These are phyloP conservation scores for Ensete ventricosum DNA, from an alignment of 176 grass and related monocot genomes.

Conservation along the genomic window DNA sequence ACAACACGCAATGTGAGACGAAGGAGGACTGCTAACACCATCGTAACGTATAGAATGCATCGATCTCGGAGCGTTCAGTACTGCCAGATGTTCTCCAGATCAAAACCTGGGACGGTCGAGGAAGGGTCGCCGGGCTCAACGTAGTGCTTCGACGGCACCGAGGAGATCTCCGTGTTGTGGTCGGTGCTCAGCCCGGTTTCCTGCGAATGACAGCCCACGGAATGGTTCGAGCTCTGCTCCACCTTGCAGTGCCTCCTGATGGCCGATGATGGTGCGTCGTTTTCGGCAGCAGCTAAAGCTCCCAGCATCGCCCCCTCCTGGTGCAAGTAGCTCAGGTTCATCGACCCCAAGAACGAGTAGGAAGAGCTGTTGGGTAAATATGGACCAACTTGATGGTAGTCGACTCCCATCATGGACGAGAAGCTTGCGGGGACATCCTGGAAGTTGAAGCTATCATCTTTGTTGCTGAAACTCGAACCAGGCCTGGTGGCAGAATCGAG, in stretches of 20 bases:
- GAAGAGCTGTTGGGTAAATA: constrained; percentile 5
- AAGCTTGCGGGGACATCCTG: neutral
- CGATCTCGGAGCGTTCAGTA: no score
- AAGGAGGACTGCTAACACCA: no score
- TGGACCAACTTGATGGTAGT: no score
- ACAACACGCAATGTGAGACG: no score
- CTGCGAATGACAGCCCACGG: constrained; percentile 23
- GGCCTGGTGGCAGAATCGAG: neutral
- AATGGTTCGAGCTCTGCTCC: constrained; percentile 21
- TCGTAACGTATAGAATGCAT: no score
- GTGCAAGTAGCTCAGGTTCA: constrained; percentile 9
- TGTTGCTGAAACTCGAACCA: neutral
- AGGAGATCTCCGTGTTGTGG: constrained; percentile 67
- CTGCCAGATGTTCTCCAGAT: neutral
- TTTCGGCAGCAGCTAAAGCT: constrained; percentile 1
- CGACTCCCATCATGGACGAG: neutral
- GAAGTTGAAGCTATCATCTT: neutral
- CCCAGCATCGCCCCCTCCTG: neutral
- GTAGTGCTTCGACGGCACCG: constrained; percentile 29
- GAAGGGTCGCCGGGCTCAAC: constrained; percentile 29
- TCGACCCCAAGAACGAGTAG: constrained; percentile 31
- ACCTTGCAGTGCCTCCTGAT: constrained; percentile 63
- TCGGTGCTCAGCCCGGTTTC: constrained; percentile 23
- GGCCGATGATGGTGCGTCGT: constrained; percentile 28
- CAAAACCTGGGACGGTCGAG: no score